Percentiles rank a stretch among this genome's conserved stretches.
Evolutionary conservation across 495 filamentous ascomycete genomes (phyloP).

Genomic region (Penicillium mononematosum): DNA sequence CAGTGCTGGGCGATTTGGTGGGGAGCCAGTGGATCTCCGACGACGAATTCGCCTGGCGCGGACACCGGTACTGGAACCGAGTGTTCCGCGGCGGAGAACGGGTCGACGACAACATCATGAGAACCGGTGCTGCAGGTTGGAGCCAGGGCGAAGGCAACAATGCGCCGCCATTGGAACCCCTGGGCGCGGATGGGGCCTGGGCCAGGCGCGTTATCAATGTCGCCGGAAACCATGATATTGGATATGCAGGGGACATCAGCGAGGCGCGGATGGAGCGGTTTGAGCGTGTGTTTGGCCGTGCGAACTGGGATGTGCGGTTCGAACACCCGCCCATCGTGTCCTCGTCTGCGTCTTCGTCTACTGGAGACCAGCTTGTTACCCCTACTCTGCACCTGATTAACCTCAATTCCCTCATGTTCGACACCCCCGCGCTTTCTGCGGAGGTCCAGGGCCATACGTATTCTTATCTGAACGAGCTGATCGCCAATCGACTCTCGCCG

Average conservation of each 20-base stretch:
- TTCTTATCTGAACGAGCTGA: constrained; percentile 69
- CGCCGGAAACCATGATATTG: constrained; percentile 93
- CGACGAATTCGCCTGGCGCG: constrained; percentile 73
- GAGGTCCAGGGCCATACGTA: constrained; percentile 71
- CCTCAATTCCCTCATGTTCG: constrained; percentile 88
- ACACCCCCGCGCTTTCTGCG: constrained; percentile 68
- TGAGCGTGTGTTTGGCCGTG: constrained; percentile 75
- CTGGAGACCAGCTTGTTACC: constrained; percentile 20
- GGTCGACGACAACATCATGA: constrained; percentile 61
- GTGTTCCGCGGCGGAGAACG: constrained; percentile 70
- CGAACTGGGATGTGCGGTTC: constrained; percentile 85
- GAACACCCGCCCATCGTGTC: constrained; percentile 39
- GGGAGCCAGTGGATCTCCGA: constrained; percentile 96
- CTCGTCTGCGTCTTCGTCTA: constrained; percentile 8
- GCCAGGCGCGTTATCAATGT: constrained; percentile 76
- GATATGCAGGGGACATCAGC: constrained; percentile 88
- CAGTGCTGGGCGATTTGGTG: constrained; percentile 84
- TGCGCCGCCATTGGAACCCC: constrained; percentile 40
- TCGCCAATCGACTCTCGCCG: constrained; percentile 58
- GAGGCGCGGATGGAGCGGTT: constrained; percentile 70
- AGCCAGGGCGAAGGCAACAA: constrained; percentile 35
- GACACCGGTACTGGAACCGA: constrained; percentile 73
- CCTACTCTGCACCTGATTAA: constrained; percentile 71
- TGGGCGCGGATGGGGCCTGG: constrained; percentile 61
- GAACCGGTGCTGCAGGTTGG: constrained; percentile 26